Base-by-base conservation (phyloP, 768 basidiomycete genomes). In the Mycena maculata region DNA sequence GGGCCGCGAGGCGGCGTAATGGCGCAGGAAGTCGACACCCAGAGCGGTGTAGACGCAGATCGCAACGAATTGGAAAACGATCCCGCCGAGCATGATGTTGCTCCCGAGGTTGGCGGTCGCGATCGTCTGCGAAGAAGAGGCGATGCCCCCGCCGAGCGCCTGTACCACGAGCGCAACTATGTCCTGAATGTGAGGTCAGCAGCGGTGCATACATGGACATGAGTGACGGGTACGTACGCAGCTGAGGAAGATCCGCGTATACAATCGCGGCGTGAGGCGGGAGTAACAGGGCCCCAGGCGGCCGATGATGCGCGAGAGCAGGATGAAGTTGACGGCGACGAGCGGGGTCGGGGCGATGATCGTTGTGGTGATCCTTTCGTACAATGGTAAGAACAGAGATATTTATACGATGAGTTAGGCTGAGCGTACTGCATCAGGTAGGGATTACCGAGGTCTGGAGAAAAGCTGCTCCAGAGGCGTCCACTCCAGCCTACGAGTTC, bases 401-500 rank as follows among this genome's bases (percentile, higher is more conserved):
- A n/a, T n/a, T n/a, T 13, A 36, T 6, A 36, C 33, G 13, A 36
- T 13, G 33, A 36, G 33, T 13, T 6, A 13, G 33, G 8, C 13
- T 36, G 33, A n/a, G n/a, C 82, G 42, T 61, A 86, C 84, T 85
- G 82, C 42, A 85, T 82, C 60, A 80, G 70, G 72, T 80, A 85
- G 0, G 83, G 76, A 4, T 68, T 57, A 8, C 53, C 48, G 23
- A 61, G 38, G 0, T 57, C 54, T 2, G 80, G 77, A 20, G 67
- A 71, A 60, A 72, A 73, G 48, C 78, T 83, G 15, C 84, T 86
- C 88, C 86, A 90, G 5, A 88, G 72, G 23, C 88, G 75, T 1
- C 79, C 89, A 9, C 76, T 72, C 90, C 89, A 90, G 0, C 88
- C 89, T 3, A 85, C 65, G 15, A 85, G 70, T 71, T 90, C 90